Conservation (phyloP, 345 rosid genomes). For the Firmiana major region DNA sequence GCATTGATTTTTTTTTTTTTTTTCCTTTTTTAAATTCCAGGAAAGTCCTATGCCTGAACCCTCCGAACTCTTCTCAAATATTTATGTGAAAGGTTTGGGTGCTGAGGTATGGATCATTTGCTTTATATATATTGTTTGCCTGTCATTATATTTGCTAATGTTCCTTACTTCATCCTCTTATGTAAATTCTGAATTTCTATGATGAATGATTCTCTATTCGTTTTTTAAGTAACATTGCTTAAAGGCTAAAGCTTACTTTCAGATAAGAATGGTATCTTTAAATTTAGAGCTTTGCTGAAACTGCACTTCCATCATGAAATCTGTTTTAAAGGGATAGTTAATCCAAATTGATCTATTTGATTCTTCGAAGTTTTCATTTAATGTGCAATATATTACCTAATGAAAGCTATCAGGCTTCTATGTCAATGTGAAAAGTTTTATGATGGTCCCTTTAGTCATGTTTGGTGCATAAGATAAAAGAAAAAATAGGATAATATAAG, state of each 20-base stretch:
- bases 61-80: slow-evolving; percentile 77
- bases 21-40: slow-evolving; percentile 39
- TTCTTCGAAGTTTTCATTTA: neutral
- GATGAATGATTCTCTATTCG: neutral
- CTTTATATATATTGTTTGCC: neutral
- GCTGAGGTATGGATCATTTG: slow-evolving; percentile 56
- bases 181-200: neutral
- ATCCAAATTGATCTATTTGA: neutral
- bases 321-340: neutral
- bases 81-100: slow-evolving; percentile 73
- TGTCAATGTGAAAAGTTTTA: neutral
- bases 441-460: neutral
- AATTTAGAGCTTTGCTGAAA: neutral
- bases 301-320: neutral
- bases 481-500: too few species aligned
- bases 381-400: neutral
- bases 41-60: slow-evolving; percentile 95
- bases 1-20: slow-evolving; percentile 12
- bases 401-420: neutral
- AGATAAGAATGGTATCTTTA: neutral
- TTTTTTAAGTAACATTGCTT: neutral
- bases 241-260: neutral
- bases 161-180: neutral
- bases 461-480: too few species aligned
- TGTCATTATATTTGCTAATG: neutral